These are phyloP conservation scores for Termitomyces sp. DNA, from an alignment of 768 basidiomycete genomes.

Conservation along the genomic window DNA sequence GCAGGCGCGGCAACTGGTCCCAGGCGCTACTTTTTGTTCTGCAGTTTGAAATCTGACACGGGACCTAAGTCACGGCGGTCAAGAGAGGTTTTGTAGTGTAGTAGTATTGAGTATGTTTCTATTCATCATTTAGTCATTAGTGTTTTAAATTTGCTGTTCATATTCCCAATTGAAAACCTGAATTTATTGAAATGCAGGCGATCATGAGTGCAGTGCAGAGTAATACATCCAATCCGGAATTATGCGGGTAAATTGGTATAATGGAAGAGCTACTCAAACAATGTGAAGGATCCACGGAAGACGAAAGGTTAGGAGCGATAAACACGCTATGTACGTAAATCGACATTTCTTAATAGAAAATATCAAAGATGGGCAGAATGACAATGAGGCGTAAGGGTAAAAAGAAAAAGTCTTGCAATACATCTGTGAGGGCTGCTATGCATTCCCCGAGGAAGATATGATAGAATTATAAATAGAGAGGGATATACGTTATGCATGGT, in stretches of 20 bases:
- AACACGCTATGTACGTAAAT: conserved; percentile 2
- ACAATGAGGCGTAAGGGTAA: neutral
- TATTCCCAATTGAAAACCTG: neutral
- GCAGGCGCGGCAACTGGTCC: conserved; percentile 63
- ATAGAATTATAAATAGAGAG: conserved; percentile 15
- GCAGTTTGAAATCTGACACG: conserved; percentile 62
- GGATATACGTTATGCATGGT: conserved; percentile 8
- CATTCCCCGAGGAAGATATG: conserved; percentile 6
- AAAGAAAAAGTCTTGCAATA: neutral
- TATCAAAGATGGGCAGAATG: neutral
- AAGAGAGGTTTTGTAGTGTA: conserved; percentile 13
- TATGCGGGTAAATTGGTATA: conserved; percentile 10
- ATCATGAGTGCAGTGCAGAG: conserved; percentile 7
- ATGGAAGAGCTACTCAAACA: conserved; percentile 1
- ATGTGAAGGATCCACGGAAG: neutral
- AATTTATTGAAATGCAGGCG: conserved; percentile 7
- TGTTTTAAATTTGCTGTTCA: neutral
- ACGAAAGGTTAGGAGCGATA: neutral
- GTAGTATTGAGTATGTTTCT: neutral
- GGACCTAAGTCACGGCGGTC: conserved; percentile 28
- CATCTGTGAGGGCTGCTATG: conserved; percentile 8
- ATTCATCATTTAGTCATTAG: neutral
- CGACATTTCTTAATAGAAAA: neutral
- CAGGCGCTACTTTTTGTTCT: conserved; percentile 80
- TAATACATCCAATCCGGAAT: conserved; percentile 14